These are phyloP conservation scores for Thymus quinquecostatus DNA, from an alignment of 257 asterid genomes.

Conservation along the genomic window DNA sequence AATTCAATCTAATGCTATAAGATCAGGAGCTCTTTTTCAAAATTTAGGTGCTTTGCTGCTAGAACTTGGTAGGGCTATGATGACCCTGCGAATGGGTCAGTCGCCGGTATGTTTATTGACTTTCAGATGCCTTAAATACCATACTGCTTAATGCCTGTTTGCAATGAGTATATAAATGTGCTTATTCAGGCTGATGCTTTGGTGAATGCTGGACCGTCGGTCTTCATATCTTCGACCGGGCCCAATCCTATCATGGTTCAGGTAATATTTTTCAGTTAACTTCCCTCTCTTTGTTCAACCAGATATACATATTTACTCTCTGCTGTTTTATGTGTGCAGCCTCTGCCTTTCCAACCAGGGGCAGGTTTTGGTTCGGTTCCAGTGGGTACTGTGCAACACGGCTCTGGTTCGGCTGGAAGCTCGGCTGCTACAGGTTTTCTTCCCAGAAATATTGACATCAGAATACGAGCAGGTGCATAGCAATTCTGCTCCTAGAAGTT, in stretches of 20 bases:
- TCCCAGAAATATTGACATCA: slow-evolving; percentile 94
- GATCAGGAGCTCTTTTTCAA: slow-evolving; percentile 79
- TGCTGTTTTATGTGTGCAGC: slow-evolving; percentile 49
- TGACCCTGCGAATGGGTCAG: slow-evolving; percentile 91
- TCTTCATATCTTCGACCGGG: slow-evolving; percentile 79
- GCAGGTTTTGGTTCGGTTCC: slow-evolving; percentile 61
- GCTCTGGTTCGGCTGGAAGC: slow-evolving; percentile 57
- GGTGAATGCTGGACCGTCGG: slow-evolving; percentile 96
- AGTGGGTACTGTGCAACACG: slow-evolving; percentile 64
- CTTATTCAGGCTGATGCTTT: slow-evolving; percentile 80
- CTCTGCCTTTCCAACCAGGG: slow-evolving; percentile 82
- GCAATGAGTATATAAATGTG: slow-evolving; percentile 6
- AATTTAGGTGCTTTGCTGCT: slow-evolving; percentile 82
- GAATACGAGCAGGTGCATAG: slow-evolving; percentile 86
- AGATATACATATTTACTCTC: slow-evolving; percentile 32
- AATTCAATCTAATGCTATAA: slow-evolving; percentile 69
- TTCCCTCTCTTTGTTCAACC: slow-evolving; percentile 9
- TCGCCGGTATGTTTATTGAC: slow-evolving; percentile 59
- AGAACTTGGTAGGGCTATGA: slow-evolving; percentile 92
- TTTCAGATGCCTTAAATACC: slow-evolving; percentile 20
- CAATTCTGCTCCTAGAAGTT: slow-evolving; percentile 6
- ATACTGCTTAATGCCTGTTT: not conserved
- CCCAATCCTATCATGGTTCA: slow-evolving; percentile 99
- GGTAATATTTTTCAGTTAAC: slow-evolving; percentile 46
- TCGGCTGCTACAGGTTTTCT: slow-evolving; percentile 62